These are phyloP conservation scores for Miamiensis avidus DNA, from an alignment of 169 alveolate genomes.

Conservation along the genomic window DNA sequence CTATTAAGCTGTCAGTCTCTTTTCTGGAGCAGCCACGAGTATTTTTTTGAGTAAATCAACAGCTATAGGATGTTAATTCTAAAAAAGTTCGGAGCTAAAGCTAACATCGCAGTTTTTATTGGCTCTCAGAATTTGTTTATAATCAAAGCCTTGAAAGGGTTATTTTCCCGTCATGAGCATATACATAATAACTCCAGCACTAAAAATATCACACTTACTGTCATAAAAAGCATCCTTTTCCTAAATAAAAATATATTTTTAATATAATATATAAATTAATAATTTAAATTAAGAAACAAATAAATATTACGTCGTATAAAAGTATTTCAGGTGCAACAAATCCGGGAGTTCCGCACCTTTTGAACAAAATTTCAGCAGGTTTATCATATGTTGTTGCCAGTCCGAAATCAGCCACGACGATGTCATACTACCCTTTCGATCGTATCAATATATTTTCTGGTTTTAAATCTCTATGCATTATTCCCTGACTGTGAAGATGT, in stretches of 20 bases:
- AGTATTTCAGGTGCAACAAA: conserved; percentile 75
- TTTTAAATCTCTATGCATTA: conserved; percentile 75
- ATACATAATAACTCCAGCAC: conserved; percentile 76
- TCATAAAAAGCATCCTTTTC: conserved; percentile 55
- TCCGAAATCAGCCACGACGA: conserved; percentile 82
- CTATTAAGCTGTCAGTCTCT: conserved; percentile 52
- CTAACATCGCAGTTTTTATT: conserved; percentile 37
- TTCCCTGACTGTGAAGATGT: conserved; percentile 55
- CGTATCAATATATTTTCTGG: conserved; percentile 73
- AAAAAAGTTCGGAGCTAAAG: conserved; percentile 7
- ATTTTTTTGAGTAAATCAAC: conserved; percentile 57
- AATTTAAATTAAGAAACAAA: conserved; percentile 10
- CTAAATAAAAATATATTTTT: background rate
- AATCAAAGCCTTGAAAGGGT: conserved; percentile 44
- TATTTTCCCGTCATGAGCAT: conserved; percentile 36
- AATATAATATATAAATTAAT: background rate
- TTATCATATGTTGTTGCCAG: conserved; percentile 59
- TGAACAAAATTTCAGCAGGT: conserved; percentile 45
- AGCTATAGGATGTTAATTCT: conserved; percentile 31
- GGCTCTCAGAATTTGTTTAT: conserved; percentile 37
- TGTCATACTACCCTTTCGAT: conserved; percentile 59
- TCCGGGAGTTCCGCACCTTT: conserved; percentile 82
- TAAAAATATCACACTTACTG: conserved; percentile 64
- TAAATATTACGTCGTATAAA: conserved; percentile 4
- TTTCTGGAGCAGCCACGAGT: conserved; percentile 58